These are phyloP conservation scores for Auriscalpium microsporum DNA, from an alignment of 768 basidiomycete species.

Conservation along the genomic window DNA sequence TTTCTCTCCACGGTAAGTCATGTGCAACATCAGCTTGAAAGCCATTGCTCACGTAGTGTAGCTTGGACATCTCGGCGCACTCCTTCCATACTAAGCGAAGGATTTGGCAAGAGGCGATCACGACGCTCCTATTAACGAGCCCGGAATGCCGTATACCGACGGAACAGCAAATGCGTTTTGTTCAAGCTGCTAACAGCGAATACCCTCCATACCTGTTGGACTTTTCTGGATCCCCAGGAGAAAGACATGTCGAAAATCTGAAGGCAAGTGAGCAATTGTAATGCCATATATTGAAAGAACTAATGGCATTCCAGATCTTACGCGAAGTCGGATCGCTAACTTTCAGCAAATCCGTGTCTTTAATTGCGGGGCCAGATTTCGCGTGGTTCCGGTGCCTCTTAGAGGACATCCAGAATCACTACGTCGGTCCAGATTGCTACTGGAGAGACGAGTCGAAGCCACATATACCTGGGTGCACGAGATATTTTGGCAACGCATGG, in stretches of 20 bases:
- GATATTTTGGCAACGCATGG: conserved; percentile 70
- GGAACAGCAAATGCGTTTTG: conserved; percentile 48
- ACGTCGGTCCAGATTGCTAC: conserved; percentile 66
- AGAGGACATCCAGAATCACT: conserved; percentile 45
- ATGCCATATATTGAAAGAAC: neutral
- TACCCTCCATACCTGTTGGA: conserved; percentile 64
- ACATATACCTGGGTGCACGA: conserved; percentile 29
- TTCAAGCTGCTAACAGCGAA: conserved; percentile 45
- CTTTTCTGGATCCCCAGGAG: conserved; percentile 56
- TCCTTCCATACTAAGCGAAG: conserved; percentile 59
- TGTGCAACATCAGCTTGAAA: neutral
- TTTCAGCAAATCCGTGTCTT: conserved; percentile 45
- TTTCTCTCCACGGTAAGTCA: conserved; percentile 59
- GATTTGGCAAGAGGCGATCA: conserved; percentile 75
- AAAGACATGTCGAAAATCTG: conserved; percentile 70
- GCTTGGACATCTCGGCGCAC: conserved; percentile 46
- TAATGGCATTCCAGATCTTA: conserved; percentile 43
- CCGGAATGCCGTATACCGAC: conserved; percentile 51
- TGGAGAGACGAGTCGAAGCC: conserved; percentile 38
- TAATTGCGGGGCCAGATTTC: conserved; percentile 39
- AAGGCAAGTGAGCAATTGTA: conserved; percentile 39
- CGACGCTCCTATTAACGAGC: conserved; percentile 54
- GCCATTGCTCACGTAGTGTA: conserved; percentile 17
- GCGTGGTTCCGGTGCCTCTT: conserved; percentile 39
- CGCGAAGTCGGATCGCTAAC: conserved; percentile 54